Conservation (phyloP, 495 filamentous ascomycete genomes). For the Xylaria flabelliformis region DNA sequence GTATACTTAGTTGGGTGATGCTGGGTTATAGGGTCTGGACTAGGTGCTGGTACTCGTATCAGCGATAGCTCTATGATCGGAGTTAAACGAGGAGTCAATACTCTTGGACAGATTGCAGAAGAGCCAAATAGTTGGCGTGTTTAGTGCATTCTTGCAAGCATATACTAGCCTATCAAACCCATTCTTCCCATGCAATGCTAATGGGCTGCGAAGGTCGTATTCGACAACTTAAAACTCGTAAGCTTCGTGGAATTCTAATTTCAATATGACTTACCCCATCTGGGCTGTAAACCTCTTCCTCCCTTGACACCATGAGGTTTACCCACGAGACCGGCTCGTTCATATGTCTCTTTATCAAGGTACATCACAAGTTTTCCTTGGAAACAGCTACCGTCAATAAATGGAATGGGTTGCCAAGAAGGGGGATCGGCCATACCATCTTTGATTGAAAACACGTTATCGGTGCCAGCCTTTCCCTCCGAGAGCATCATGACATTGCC, state of each 20-base stretch:
- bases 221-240: constrained; percentile 67
- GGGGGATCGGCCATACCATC: constrained; percentile 60
- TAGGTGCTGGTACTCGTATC: constrained; percentile 43
- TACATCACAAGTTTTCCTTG: constrained; percentile 75
- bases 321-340: constrained; percentile 82
- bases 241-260: constrained; percentile 8
- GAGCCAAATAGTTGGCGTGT: constrained; percentile 75
- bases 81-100: constrained; percentile 31
- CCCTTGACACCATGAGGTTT: constrained; percentile 67
- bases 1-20: constrained; percentile 61
- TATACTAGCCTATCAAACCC: constrained; percentile 85
- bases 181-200: constrained; percentile 91
- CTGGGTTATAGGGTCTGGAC: constrained; percentile 57
- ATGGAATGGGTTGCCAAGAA: not conserved
- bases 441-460: constrained; percentile 76
- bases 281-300: constrained; percentile 56
- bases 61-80: constrained; percentile 6
- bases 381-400: constrained; percentile 19
- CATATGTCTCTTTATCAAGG: constrained; percentile 83
- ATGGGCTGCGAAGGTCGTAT: constrained; percentile 76
- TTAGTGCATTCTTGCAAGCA: constrained; percentile 83
- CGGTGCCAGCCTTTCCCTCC: constrained; percentile 77
- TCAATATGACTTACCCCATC: constrained; percentile 51
- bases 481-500: constrained; percentile 93
- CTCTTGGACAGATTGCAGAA: constrained; percentile 69